These are phyloP conservation scores for Crucibulum laeve DNA, from an alignment of 768 basidiomycete species.

Conservation along the genomic window DNA sequence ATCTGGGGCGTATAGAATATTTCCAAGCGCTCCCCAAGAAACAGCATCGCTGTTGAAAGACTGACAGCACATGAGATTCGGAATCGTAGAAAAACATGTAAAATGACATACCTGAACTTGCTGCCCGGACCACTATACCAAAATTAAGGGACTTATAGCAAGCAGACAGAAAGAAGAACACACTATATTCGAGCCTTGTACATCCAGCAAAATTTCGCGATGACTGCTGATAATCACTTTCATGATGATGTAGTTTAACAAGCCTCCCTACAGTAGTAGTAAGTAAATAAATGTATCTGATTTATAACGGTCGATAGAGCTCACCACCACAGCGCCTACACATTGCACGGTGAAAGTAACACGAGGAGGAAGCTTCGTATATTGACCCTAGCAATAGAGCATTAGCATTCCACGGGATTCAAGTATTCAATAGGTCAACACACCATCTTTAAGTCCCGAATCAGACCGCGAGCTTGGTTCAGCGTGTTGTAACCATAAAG, in stretches of 20 bases:
- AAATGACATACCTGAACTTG: constrained; percentile 24
- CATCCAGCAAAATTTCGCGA: constrained; percentile 41
- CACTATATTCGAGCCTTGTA: constrained; percentile 52
- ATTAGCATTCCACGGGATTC: neutral
- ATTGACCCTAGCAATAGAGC: constrained; percentile 26
- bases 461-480: constrained; percentile 43
- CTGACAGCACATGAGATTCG: constrained; percentile 9
- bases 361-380: constrained; percentile 60
- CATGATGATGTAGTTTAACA: constrained; percentile 51
- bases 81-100: neutral
- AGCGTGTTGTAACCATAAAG: constrained; percentile 43
- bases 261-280: constrained; percentile 25
- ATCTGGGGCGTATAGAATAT: constrained; percentile 39
- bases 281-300: neutral
- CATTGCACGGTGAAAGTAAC: constrained; percentile 61
- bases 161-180: constrained; percentile 12
- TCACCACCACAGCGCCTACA: constrained; percentile 50
- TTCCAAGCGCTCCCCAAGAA: constrained; percentile 54
- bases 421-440: neutral
- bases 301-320: constrained; percentile 4
- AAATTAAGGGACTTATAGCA: constrained; percentile 6
- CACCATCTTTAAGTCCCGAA: constrained; percentile 56
- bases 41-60: constrained; percentile 44
- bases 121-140: constrained; percentile 44
- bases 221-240: constrained; percentile 45